phyloP scores from a whole-genome alignment of 257 asterid genomes.

The Nicotiana obtusifolia region DNA sequence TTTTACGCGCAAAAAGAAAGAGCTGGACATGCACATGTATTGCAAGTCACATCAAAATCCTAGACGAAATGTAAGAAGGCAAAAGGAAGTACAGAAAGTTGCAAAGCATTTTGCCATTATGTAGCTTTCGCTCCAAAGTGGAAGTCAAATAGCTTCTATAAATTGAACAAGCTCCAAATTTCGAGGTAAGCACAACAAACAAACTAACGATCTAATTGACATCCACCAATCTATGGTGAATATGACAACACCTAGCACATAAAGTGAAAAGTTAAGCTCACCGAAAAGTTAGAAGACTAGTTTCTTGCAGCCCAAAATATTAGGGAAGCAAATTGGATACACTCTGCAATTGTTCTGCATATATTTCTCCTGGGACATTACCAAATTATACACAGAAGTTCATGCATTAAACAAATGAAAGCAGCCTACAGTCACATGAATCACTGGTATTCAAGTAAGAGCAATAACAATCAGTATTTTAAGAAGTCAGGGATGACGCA shows the following conservation, averaged over 20 bases:
- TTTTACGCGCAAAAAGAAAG: not conserved
- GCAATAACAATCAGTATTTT: not conserved
- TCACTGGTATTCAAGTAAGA: not conserved
- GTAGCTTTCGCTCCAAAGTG: not conserved
- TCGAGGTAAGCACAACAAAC: not conserved
- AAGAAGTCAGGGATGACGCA: not conserved
- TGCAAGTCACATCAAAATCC: not conserved
- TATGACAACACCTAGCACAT: not conserved
- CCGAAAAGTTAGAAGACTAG: not conserved
- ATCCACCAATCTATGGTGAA: not conserved
- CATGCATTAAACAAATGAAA: not conserved
- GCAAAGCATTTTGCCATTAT: not conserved
- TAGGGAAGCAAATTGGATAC: not conserved
- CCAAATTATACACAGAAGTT: not conserved
- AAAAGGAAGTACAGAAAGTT: not conserved
- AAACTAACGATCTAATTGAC: not conserved
- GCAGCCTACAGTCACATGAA: not conserved
- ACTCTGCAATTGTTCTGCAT: not conserved
- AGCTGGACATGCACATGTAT: not conserved
- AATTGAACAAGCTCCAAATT: not conserved
- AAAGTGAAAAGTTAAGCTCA: not conserved
- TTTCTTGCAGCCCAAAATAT: not conserved
- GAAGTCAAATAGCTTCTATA: not conserved
- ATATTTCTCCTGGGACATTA: not conserved
- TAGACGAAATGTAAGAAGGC: not conserved